Percentiles rank a stretch among this genome's conserved stretches.
These are phyloP conservation scores for Stephania cephalantha DNA, from an alignment of 164 flowering plant genomes.

Conservation along the genomic window DNA sequence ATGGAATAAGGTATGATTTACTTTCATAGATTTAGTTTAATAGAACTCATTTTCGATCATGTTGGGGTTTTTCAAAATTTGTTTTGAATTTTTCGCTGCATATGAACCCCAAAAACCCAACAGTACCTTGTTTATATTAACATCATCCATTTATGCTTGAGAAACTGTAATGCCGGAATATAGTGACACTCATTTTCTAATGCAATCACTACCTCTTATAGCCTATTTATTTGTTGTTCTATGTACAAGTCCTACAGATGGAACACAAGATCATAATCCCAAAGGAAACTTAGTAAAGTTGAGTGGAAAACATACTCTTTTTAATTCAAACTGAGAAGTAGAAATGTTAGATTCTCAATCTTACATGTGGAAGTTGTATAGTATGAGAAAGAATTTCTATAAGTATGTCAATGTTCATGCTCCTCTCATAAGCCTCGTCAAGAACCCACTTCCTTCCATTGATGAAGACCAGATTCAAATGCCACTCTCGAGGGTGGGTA, in stretches of 20 bases:
- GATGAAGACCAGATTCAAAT: conserved; percentile 70
- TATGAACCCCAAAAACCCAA: no score
- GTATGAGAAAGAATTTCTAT: conserved; percentile 89
- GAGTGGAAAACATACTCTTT: conserved; percentile 24
- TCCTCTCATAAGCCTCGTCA: conserved; percentile 58
- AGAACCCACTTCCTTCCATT: conserved; percentile 82
- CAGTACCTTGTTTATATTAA: no score
- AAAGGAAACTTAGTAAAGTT: no score
- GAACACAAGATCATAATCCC: no score
- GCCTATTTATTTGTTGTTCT: conserved; percentile 48
- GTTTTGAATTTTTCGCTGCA: no score
- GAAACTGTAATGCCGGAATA: no score
- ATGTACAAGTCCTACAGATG: no score
- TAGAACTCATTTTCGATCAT: no score
- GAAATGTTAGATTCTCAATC: background rate
- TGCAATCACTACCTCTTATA: conserved; percentile 37
- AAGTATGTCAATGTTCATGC: conserved; percentile 71
- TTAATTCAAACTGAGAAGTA: background rate
- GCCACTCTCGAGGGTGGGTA: conserved; percentile 96
- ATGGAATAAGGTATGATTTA: no score
- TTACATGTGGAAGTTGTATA: conserved; percentile 56
- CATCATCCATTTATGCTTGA: no score
- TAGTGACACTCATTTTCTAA: conserved; percentile 67
- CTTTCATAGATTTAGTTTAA: no score
- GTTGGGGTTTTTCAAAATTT: no score